Conservation (phyloP, 1,284 basidiomycete genomes). For the Cryptococcus depauperatus region DNA sequence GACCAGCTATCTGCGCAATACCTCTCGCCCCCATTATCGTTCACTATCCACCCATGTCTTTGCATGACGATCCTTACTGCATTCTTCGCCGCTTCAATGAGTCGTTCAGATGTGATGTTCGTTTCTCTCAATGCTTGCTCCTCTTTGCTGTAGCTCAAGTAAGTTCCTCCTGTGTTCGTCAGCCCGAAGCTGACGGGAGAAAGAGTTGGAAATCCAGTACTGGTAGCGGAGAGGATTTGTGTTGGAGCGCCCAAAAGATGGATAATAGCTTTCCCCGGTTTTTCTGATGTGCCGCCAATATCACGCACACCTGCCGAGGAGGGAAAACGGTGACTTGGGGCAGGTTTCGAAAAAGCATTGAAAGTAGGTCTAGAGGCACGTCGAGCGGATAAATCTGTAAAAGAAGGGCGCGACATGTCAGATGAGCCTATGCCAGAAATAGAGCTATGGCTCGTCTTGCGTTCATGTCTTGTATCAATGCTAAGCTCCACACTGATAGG, state of each 20-base stretch:
- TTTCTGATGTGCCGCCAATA: conserved; percentile 9
- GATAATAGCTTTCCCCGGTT: conserved; percentile 26
- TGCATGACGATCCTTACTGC: conserved; percentile 17
- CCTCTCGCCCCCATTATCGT: conserved; percentile 12
- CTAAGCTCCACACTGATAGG: background rate
- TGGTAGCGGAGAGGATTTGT: conserved; percentile 18
- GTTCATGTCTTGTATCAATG: conserved; percentile 8
- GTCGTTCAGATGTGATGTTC: conserved; percentile 8
- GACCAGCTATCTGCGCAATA: conserved; percentile 24
- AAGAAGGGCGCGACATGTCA: conserved; percentile 20
- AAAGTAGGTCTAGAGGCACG: conserved; percentile 26
- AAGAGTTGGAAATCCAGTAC: conserved; percentile 11
- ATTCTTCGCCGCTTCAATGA: conserved; percentile 11
- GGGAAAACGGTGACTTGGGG: conserved; percentile 27
- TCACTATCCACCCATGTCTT: conserved; percentile 26
- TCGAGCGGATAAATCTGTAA: conserved; percentile 28
- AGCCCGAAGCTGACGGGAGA: conserved; percentile 3
- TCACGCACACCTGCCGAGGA: conserved; percentile 20
- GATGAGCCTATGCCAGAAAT: background rate
- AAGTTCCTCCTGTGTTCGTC: background rate
- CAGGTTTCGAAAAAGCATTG: conserved; percentile 18
- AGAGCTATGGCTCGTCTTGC: conserved; percentile 11
- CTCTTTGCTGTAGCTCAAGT: background rate
- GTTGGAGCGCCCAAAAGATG: conserved; percentile 31
- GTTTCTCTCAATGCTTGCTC: conserved; percentile 9